Evolutionary conservation across 331 rosid species (phyloP), one percentile per base, ranked within the genome.

Genomic region (Acacia pycnantha): DNA sequence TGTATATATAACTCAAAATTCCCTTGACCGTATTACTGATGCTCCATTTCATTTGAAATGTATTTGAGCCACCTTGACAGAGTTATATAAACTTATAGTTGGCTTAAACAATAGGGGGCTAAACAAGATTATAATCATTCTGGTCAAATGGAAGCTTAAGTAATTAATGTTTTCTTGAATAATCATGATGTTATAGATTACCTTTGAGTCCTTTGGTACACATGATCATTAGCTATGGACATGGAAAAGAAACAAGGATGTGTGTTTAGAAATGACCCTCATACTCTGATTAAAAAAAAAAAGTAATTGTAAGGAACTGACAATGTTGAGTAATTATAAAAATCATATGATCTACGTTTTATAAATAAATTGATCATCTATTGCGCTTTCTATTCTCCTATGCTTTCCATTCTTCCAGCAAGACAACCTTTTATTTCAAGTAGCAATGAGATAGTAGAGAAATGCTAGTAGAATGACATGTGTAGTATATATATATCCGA

Each of bases 401-500:
- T 56, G 14, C 64, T 56, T 56, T n/a, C 64, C 29, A 56, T 22
- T 56, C 15, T 56, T 9, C 65, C 31, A 9, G 24, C 11, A 58
- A n/a, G 22, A 22, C 2, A 19, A 58, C 29, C 16, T 22, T 22
- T 58, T 50, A 69, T 37, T 61, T 69, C 40, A 76, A 68, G 41
- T 31, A 62, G 54, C 31, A 16, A 51, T 53, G 48, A 13, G 48
- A 46, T 40, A 41, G 58, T 67, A 69, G 29, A 77, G 62, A 77
- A 77, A 69, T 66, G 51, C 13, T n/a, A 31, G 47, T 61, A 40
- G 56, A 79, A 40, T 24, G 66, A 73, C 19, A 6, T 31, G 41
- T 74, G 76, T 46, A 78, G 40, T 35, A 58, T 50, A 66, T 62
- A 73, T 48, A 73, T 58, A 61, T 51, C 21, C 56, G 77, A 81